These are phyloP conservation scores for Didymella segeticola DNA, from an alignment of 2,329 filamentous ascomycete species.

Conservation along the genomic window DNA sequence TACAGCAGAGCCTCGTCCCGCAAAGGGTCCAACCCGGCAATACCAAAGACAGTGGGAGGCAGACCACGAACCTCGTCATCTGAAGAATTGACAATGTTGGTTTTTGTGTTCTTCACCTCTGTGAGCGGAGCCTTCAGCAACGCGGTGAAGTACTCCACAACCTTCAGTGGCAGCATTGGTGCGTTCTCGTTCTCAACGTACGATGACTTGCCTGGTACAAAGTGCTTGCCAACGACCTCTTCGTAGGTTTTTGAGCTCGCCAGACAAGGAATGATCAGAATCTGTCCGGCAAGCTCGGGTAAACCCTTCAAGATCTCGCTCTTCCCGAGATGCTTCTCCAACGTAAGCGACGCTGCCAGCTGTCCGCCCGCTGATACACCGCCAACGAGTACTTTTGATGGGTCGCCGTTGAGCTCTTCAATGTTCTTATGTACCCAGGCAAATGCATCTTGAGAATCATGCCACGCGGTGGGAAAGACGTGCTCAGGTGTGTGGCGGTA, in stretches of 20 bases:
- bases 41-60: conserved; percentile 57
- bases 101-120: conserved; percentile 42
- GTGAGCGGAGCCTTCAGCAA: conserved; percentile 27
- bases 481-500: conserved; percentile 66
- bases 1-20: conserved; percentile 59
- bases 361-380: conserved; percentile 61
- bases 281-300: conserved; percentile 56
- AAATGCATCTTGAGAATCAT: conserved; percentile 63
- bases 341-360: conserved; percentile 55
- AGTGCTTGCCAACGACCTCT: conserved; percentile 47
- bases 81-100: conserved; percentile 44
- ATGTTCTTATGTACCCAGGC: conserved; percentile 60
- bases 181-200: conserved; percentile 55
- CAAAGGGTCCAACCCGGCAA: conserved; percentile 59
- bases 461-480: conserved; percentile 59
- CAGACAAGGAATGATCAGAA: conserved; percentile 49
- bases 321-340: conserved; percentile 55
- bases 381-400: conserved; percentile 55
- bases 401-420: conserved; percentile 49
- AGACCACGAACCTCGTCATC: conserved; percentile 50
- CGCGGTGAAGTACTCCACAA: conserved; percentile 43
- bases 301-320: conserved; percentile 34
- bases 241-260: conserved; percentile 47
- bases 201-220: conserved; percentile 50
- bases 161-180: conserved; percentile 53